Evolutionary conservation across 2,329 filamentous ascomycete species (phyloP).

Genomic region (Botryotinia globosa): DNA sequence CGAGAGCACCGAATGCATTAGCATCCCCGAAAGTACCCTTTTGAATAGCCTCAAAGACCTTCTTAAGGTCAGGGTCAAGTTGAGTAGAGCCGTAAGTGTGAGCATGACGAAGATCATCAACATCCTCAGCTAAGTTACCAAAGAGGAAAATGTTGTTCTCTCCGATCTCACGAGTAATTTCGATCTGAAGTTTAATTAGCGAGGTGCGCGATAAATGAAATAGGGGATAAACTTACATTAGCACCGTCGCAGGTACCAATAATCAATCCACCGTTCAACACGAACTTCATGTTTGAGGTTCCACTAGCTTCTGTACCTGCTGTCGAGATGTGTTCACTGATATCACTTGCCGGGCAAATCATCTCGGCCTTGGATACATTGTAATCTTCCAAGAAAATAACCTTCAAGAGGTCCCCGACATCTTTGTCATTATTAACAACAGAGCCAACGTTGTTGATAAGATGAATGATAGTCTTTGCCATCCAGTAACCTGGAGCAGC

Average conservation of each 20-base stretch:
- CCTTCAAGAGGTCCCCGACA: conserved; percentile 91
- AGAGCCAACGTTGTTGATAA: conserved; percentile 86
- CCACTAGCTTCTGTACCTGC: conserved; percentile 89
- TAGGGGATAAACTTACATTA: conserved; percentile 62
- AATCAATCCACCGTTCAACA: conserved; percentile 92
- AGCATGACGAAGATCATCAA: conserved; percentile 88
- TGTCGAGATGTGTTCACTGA: conserved; percentile 98
- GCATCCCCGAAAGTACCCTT: conserved; percentile 77
- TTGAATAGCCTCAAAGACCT: conserved; percentile 83
- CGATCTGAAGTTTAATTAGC: conserved; percentile 58
- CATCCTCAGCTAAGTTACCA: conserved; percentile 91
- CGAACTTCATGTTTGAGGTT: conserved; percentile 99
- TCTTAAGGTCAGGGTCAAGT: conserved; percentile 71
- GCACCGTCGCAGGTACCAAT: conserved; percentile 98
- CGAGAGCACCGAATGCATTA: conserved; percentile 74
- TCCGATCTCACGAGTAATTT: conserved; percentile 95
- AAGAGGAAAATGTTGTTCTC: conserved; percentile 99
- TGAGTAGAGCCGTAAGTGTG: conserved; percentile 81
- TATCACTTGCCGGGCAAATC: conserved; percentile 88
- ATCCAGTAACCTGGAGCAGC: conserved; percentile 99
- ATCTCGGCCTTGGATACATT: conserved; percentile 99
- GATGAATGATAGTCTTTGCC: conserved; percentile 98
- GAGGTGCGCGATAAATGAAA: neutral
- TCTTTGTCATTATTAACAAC: conserved; percentile 92
- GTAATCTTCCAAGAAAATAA: conserved; percentile 96